Evolutionary conservation across 164 flowering plant genomes (phyloP).

Genomic region (Paratinospora sagittata): DNA sequence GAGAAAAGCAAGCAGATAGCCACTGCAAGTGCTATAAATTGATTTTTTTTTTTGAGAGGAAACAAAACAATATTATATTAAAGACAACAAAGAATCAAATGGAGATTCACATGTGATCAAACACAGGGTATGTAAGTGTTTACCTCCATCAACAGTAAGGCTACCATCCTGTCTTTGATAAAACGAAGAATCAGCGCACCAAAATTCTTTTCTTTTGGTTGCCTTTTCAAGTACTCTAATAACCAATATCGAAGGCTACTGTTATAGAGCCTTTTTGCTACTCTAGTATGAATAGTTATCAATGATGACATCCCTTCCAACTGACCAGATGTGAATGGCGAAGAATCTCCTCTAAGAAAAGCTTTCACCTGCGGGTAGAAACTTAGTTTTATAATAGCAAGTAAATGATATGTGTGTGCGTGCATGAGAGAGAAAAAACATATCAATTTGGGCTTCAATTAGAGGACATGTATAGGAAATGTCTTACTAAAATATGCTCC

Average conservation of each 20-base stretch:
- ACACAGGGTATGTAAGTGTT: neutral
- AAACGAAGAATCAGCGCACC: conserved; percentile 79
- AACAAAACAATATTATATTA: no score
- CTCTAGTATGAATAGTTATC: conserved; percentile 48
- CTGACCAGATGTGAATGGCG: conserved; percentile 75
- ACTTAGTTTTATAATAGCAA: neutral
- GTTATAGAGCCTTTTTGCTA: conserved; percentile 48
- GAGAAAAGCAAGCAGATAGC: no score
- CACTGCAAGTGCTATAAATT: no score
- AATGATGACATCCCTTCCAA: conserved; percentile 74
- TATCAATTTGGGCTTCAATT: no score
- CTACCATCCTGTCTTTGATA: conserved; percentile 77
- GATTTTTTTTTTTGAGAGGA: no score
- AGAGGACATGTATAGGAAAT: no score
- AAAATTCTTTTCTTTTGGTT: conserved; percentile 59
- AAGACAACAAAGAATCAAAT: no score
- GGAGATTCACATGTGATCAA: neutral
- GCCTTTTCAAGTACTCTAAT: conserved; percentile 72
- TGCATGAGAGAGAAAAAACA: no score
- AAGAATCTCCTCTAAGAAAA: conserved; percentile 66
- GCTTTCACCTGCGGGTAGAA: conserved; percentile 64
- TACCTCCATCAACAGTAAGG: conserved; percentile 75
- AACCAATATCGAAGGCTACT: conserved; percentile 90
- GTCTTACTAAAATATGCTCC: no score
- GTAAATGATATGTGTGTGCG: no score